These are phyloP conservation scores for Fraxinus sp. DNA, from an alignment of 305 asterid genomes.

Conservation along the genomic window DNA sequence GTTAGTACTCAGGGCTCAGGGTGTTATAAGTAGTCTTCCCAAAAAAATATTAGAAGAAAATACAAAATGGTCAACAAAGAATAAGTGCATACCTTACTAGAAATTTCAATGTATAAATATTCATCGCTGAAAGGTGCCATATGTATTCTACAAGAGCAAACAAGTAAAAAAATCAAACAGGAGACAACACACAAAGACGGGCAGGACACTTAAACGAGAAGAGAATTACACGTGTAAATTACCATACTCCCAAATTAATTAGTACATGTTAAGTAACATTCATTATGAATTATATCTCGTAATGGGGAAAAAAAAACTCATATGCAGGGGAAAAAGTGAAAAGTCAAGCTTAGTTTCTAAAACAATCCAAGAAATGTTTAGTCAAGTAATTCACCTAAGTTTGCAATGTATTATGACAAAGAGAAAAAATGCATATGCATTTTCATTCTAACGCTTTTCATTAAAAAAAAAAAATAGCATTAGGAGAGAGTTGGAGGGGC, in stretches of 20 bases:
- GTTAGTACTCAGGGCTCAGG: no score
- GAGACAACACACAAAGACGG: background rate
- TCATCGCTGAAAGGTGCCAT: slow-evolving; percentile 99
- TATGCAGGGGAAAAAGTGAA: background rate
- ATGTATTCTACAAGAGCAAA: slow-evolving; percentile 70
- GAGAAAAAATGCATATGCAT: background rate
- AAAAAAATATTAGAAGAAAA: background rate
- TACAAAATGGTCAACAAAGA: background rate
- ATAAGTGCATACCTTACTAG: slow-evolving; percentile 65
- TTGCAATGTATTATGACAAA: background rate
- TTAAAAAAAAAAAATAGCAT: no score
- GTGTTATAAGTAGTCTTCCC: background rate
- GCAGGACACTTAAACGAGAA: background rate
- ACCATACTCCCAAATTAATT: background rate
- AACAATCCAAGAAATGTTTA: background rate
- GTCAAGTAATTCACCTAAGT: background rate
- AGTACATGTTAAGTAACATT: background rate
- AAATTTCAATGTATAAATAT: slow-evolving; percentile 74
- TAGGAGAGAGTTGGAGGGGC: no score
- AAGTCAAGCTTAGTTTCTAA: background rate
- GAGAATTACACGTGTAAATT: background rate
- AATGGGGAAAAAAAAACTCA: background rate
- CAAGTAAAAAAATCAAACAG: slow-evolving; percentile 19
- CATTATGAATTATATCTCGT: background rate
- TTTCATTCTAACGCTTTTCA: background rate